A percentile compares a stretch with the other conserved stretches of the same genome.
These are phyloP conservation scores for Yamadazyma takamatsuzukensis DNA, from an alignment of 805 yeast genomes.

Conservation along the genomic window DNA sequence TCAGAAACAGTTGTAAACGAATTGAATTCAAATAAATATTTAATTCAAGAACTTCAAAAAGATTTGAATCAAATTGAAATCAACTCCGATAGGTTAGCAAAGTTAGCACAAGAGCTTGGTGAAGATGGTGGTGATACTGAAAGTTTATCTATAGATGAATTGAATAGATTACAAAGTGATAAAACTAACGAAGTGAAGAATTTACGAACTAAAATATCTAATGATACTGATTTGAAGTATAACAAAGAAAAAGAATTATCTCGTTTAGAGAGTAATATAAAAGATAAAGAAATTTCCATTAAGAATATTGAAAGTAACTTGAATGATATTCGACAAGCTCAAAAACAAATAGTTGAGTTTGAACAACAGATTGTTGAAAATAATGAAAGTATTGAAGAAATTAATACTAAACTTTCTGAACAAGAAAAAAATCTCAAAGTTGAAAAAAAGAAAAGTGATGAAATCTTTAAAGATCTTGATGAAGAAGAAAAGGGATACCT, in stretches of 20 bases:
- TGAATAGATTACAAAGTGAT: constrained; percentile 42
- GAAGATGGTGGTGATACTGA: constrained; percentile 31
- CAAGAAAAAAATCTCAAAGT: constrained; percentile 8
- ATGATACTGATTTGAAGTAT: constrained; percentile 42
- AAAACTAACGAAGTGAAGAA: constrained; percentile 37
- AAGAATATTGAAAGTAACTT: constrained; percentile 51
- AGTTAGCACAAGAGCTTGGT: constrained; percentile 26
- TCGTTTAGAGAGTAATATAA: constrained; percentile 45
- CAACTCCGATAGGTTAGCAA: constrained; percentile 22
- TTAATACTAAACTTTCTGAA: constrained; percentile 8
- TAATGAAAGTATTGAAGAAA: constrained; percentile 17
- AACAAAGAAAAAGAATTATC: constrained; percentile 39
- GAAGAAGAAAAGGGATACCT: constrained; percentile 4
- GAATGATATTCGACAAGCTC: constrained; percentile 30
- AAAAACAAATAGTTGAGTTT: constrained; percentile 6
- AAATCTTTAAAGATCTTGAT: constrained; percentile 8
- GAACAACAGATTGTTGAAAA: constrained; percentile 26
- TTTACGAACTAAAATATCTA: constrained; percentile 30
- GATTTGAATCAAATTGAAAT: constrained; percentile 31
- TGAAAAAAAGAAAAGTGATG: constrained; percentile 7
- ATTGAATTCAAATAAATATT: constrained; percentile 3
- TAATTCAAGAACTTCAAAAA: constrained; percentile 16
- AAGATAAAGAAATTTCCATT: constrained; percentile 50
- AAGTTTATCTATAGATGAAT: constrained; percentile 37
- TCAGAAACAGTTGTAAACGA: no score